These are phyloP conservation scores for Taiozyma sp. DNA, from an alignment of 1,139 yeast genomes.

Conservation along the genomic window DNA sequence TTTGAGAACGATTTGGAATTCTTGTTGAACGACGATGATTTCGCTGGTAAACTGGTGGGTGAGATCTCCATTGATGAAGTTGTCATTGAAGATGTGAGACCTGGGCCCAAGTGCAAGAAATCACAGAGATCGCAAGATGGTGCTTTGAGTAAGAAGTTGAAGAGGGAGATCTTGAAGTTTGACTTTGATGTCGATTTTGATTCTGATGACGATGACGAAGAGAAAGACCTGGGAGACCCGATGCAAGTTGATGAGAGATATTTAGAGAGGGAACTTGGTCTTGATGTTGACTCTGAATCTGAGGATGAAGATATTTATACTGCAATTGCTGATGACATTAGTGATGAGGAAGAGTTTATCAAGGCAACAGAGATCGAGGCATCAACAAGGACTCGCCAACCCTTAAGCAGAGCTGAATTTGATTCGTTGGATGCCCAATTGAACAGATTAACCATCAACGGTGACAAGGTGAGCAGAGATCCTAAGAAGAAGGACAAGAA, in stretches of 20 bases:
- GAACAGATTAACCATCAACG: background rate
- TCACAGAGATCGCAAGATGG: background rate
- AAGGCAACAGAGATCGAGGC: background rate
- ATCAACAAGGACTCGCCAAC: background rate
- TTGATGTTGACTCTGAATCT: background rate
- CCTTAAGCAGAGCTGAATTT: background rate
- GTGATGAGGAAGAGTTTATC: background rate
- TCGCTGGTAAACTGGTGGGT: background rate
- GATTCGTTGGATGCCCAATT: background rate
- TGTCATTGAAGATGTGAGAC: background rate
- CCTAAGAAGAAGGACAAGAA: background rate
- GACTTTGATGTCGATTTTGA: constrained; percentile 17
- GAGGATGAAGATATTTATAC: constrained; percentile 8
- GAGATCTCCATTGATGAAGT: background rate
- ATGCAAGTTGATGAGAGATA: background rate
- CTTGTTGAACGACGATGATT: constrained; percentile 4
- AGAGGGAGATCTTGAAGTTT: constrained; percentile 12
- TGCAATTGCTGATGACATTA: constrained; percentile 2
- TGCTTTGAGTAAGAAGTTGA: constrained; percentile 3
- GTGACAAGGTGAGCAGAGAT: background rate
- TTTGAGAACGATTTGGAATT: constrained; percentile 19
- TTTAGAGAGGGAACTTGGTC: background rate
- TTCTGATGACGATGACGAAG: constrained; percentile 2
- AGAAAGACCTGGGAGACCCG: no score
- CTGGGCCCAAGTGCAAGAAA: background rate